These are phyloP conservation scores for Apiospora malaysiana DNA, from an alignment of 2,329 filamentous ascomycete genomes.

Conservation along the genomic window DNA sequence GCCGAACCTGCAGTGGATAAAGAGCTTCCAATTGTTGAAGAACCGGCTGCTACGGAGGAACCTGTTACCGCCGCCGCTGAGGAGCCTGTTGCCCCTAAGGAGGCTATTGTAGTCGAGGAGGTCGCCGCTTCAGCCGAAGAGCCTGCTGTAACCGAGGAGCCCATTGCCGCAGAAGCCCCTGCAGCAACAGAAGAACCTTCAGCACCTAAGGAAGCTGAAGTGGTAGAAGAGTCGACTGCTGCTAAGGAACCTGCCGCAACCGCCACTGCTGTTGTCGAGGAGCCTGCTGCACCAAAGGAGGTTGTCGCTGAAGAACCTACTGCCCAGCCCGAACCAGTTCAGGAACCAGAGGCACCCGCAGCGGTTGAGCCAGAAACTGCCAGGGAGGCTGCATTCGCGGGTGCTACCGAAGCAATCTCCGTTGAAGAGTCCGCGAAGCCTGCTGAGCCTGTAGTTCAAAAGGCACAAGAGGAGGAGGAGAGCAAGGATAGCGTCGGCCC, in stretches of 20 bases:
- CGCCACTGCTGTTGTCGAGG: not conserved
- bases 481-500: slow-evolving; percentile 47
- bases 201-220: slow-evolving; percentile 22
- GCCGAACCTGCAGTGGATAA: not conserved
- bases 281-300: not conserved
- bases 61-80: not conserved
- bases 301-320: not conserved
- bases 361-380: slow-evolving; percentile 13
- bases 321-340: not conserved
- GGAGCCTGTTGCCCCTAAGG: slow-evolving; percentile 9
- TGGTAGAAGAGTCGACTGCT: slow-evolving; percentile 13
- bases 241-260: slow-evolving; percentile 24
- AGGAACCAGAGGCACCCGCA: slow-evolving; percentile 16
- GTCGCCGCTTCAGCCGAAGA: slow-evolving; percentile 23
- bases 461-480: slow-evolving; percentile 39
- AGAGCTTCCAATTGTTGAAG: not conserved
- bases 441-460: slow-evolving; percentile 17
- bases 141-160: slow-evolving; percentile 24
- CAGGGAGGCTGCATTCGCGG: not conserved
- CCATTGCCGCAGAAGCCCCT: slow-evolving; percentile 19
- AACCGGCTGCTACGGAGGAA: not conserved
- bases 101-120: slow-evolving; percentile 6
- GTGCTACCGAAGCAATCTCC: not conserved
- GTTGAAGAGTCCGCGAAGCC: not conserved
- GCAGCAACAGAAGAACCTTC: slow-evolving; percentile 9